Base-by-base conservation (phyloP, 345 rosid species). In the Ceriops zippeliana region DNA sequence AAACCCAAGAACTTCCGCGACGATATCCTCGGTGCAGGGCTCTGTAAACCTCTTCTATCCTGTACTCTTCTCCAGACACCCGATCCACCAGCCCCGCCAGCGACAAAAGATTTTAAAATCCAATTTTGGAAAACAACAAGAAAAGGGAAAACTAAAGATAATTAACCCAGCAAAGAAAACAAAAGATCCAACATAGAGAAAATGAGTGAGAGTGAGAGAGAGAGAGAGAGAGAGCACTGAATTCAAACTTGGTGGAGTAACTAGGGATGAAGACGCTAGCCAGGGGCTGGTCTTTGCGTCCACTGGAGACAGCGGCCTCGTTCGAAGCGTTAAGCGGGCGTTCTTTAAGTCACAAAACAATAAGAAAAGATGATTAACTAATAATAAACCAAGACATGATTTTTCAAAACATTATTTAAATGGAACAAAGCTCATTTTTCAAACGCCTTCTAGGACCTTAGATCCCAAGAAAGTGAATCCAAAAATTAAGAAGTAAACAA, bases 1-100 rank as follows among this genome's bases (percentile, higher is more conserved):
- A 71, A 93, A 89, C 61, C 98, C 98, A 21, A 87, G 82, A 73
- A 93, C 90, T 0, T 97, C 96, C 4, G 92, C 95, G 13, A 89
- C 97, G 28, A 93, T 86, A 2, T 88, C 92, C 60, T 73, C 80
- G 5, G 98, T 93, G 27, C 97, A 9, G 86, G 26, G 90, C 87
- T 73, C 79, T 76, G 58, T 93, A 93, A 6, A 91, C 90, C 67
- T 89, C 77, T 16, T 52, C 65, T 2, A 95, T 91, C 80, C 76
- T 81, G 52, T 92, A 82, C 13, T 83, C 83, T 65, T 88, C 96
- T 52, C 80, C 84, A 52, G 91, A 89, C 58, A 89, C 82, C 46
- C 72, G 75, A 72, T 93, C 97, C 90, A 65, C 35, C 17, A 26
- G 10, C 38, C 15, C 15, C 58, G 11, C 46, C 13, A 22, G 15